These are phyloP conservation scores for Volvariella volvacea DNA, from an alignment of 1,284 basidiomycete species.

Conservation along the genomic window DNA sequence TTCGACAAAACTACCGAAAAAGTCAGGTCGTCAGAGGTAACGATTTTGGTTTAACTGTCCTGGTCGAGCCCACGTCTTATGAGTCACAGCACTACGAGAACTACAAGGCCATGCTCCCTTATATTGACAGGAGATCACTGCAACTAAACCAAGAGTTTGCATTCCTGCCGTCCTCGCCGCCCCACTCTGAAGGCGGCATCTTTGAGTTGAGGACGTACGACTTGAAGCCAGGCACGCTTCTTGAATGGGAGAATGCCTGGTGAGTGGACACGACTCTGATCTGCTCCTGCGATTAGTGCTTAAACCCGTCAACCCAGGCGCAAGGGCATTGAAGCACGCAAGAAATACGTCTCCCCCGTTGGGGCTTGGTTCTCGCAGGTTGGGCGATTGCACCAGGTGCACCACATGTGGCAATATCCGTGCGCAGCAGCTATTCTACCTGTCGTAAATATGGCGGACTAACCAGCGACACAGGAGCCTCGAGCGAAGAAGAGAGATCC, in stretches of 20 bases:
- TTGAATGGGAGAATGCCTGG: constrained; percentile 95
- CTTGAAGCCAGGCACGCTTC: constrained; percentile 74
- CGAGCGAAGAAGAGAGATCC: constrained; percentile 71
- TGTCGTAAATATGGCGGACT: constrained; percentile 4
- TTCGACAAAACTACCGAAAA: constrained; percentile 67
- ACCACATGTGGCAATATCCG: constrained; percentile 94
- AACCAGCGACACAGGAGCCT: constrained; percentile 46
- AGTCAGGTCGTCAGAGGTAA: constrained; percentile 57
- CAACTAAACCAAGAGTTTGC: constrained; percentile 92
- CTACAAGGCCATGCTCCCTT: constrained; percentile 67
- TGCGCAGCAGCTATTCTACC: constrained; percentile 31
- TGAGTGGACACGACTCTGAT: constrained; percentile 23
- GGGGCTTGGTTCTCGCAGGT: constrained; percentile 95
- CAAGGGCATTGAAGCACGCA: constrained; percentile 81
- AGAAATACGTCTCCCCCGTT: constrained; percentile 78
- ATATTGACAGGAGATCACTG: constrained; percentile 60
- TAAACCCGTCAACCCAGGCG: constrained; percentile 48
- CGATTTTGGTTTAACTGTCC: constrained; percentile 5
- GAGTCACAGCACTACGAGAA: constrained; percentile 48
- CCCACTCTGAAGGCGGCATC: constrained; percentile 78
- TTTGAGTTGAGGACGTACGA: constrained; percentile 90
- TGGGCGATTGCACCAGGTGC: constrained; percentile 83
- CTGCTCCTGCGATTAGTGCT: constrained; percentile 6
- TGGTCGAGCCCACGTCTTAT: constrained; percentile 4
- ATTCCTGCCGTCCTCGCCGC: constrained; percentile 86